Evolutionary conservation across 1,284 basidiomycete species (phyloP).

Genomic region (Cryptococcus sp.): DNA sequence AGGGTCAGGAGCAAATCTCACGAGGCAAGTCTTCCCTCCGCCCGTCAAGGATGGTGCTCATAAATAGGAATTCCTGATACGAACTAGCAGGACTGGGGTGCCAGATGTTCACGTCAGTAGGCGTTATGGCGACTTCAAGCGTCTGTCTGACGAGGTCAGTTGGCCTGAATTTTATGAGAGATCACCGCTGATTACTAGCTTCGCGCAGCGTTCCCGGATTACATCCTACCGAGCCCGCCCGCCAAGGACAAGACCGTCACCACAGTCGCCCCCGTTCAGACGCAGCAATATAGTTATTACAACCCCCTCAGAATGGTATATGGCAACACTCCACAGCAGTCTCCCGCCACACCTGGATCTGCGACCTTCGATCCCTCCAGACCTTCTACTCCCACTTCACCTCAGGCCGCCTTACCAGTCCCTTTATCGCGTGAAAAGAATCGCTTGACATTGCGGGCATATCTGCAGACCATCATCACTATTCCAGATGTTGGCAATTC

Average conservation of each 20-base stretch:
- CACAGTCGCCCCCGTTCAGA: constrained; percentile 28
- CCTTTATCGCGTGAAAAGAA: constrained; percentile 89
- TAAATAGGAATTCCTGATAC: constrained; percentile 83
- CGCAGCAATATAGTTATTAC: constrained; percentile 37
- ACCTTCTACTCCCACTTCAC: constrained; percentile 6
- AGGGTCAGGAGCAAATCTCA: constrained; percentile 76
- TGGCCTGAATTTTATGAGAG: neutral
- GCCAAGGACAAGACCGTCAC: constrained; percentile 77
- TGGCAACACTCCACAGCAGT: constrained; percentile 38
- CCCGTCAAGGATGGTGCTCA: neutral
- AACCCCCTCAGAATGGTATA: constrained; percentile 46
- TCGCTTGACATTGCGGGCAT: constrained; percentile 86
- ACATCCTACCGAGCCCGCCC: constrained; percentile 72
- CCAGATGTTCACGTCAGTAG: constrained; percentile 83
- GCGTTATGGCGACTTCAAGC: constrained; percentile 90
- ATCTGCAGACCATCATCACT: constrained; percentile 75
- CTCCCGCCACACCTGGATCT: constrained; percentile 12
- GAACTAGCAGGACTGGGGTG: constrained; percentile 68
- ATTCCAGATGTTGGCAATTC: constrained; percentile 73
- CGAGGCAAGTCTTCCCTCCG: constrained; percentile 57
- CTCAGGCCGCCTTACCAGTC: constrained; percentile 7
- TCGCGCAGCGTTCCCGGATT: constrained; percentile 73
- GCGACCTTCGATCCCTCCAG: constrained; percentile 1
- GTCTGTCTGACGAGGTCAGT: constrained; percentile 73
- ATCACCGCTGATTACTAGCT: constrained; percentile 55